Conservation (phyloP, 2,329 filamentous ascomycete genomes). For the Phaeosphaeriaceae sp. region DNA sequence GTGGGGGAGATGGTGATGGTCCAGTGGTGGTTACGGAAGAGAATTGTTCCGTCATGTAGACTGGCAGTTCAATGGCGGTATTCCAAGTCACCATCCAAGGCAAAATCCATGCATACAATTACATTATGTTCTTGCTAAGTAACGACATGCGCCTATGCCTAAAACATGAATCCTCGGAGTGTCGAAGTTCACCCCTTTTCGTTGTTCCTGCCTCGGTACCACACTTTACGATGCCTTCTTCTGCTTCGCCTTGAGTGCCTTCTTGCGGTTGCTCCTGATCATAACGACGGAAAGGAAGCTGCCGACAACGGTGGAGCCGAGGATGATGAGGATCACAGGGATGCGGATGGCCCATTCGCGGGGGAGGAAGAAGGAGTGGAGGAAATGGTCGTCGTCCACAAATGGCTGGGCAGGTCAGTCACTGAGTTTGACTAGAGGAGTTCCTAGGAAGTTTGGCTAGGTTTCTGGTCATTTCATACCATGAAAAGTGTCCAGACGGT, state of each 20-base stretch:
- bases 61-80: background rate
- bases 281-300: constrained; percentile 97
- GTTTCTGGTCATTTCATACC: constrained; percentile 61
- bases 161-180: background rate
- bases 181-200: background rate
- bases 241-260: constrained; percentile 90
- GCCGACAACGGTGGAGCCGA: constrained; percentile 91
- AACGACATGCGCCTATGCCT: background rate
- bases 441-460: background rate
- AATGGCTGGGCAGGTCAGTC: constrained; percentile 72
- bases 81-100: background rate
- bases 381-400: constrained; percentile 90
- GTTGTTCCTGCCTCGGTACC: constrained; percentile 13
- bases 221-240: constrained; percentile 72
- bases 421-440: background rate
- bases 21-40: constrained; percentile 41
- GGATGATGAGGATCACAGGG: constrained; percentile 91
- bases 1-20: constrained; percentile 29
- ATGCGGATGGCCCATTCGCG: constrained; percentile 99
- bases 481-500: constrained; percentile 97
- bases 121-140: background rate
- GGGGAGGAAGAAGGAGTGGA: constrained; percentile 94
- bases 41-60: constrained; percentile 39
- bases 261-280: constrained; percentile 98
- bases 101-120: background rate